Conservation (phyloP, 805 yeast species). For the Barnettozyma siamensis region DNA sequence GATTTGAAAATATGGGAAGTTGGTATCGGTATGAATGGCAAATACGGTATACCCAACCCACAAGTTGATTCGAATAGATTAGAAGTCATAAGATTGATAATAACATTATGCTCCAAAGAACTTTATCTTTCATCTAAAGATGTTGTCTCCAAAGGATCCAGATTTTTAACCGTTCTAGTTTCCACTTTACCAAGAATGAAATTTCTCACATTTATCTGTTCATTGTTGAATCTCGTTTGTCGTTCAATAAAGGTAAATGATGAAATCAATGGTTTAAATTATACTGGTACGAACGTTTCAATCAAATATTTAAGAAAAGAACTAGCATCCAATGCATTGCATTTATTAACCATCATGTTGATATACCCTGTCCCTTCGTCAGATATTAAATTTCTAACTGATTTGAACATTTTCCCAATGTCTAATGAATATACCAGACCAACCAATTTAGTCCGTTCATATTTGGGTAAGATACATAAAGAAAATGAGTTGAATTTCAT, state of each 20-base stretch:
- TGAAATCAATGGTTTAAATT: constrained; percentile 41
- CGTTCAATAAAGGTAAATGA: constrained; percentile 38
- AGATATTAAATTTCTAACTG: constrained; percentile 31
- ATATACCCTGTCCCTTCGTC: constrained; percentile 59
- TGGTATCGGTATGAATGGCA: constrained; percentile 52
- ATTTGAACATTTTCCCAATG: constrained; percentile 25
- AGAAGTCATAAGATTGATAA: constrained; percentile 57
- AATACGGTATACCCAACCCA: constrained; percentile 30
- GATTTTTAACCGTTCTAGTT: constrained; percentile 52
- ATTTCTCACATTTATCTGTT: constrained; percentile 51
- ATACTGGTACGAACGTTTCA: constrained; percentile 21
- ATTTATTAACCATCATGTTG: constrained; percentile 54
- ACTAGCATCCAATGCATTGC: constrained; percentile 51
- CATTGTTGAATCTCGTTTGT: constrained; percentile 60
- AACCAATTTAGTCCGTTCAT: constrained; percentile 43
- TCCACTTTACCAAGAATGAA: constrained; percentile 44
- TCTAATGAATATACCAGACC: constrained; percentile 27
- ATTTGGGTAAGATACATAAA: constrained; percentile 47
- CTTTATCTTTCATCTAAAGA: constrained; percentile 43
- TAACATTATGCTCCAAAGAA: constrained; percentile 55
- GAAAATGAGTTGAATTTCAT: constrained; percentile 50
- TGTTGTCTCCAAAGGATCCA: constrained; percentile 49
- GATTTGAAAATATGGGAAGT: constrained; percentile 66
- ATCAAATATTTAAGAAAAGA: constrained; percentile 31
- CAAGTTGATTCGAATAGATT: constrained; percentile 57